Conservation (phyloP, 805 yeast genomes). For the Zygosaccharomyces gambellarensis region DNA sequence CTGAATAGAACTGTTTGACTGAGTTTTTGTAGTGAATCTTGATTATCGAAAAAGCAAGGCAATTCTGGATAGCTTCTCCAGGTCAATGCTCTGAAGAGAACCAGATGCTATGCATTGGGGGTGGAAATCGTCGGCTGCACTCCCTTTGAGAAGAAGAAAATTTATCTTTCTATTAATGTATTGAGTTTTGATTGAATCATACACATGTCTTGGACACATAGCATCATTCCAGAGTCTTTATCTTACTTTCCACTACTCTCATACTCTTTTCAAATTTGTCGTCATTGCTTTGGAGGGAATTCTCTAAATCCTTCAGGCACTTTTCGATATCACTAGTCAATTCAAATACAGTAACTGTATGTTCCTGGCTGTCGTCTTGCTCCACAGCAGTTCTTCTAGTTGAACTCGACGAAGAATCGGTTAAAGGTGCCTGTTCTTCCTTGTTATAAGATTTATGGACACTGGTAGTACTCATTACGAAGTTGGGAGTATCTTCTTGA, state of each 20-base stretch:
- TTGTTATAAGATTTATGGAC: not conserved
- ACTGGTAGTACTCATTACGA: slow-evolving; percentile 10
- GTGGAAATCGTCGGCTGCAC: too few relatives aligned
- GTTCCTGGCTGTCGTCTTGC: slow-evolving; percentile 8
- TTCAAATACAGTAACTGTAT: slow-evolving; percentile 26
- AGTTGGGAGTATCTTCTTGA: not conserved
- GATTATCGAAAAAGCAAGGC: too few relatives aligned
- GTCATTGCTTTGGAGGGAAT: slow-evolving; percentile 20
- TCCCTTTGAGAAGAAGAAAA: too few relatives aligned
- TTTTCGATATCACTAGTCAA: slow-evolving; percentile 28
- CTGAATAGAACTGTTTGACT: too few relatives aligned
- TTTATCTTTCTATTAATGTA: too few relatives aligned
- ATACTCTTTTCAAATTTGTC: slow-evolving; percentile 19
- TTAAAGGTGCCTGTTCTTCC: slow-evolving; percentile 8
- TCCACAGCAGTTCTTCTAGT: slow-evolving; percentile 2
- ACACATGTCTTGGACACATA: not conserved
- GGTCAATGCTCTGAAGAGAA: too few relatives aligned
- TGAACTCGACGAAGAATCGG: slow-evolving; percentile 6
- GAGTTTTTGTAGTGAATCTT: too few relatives aligned
- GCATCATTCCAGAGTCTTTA: slow-evolving; percentile 8
- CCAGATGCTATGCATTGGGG: too few relatives aligned
- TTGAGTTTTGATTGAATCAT: too few relatives aligned
- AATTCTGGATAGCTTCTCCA: too few relatives aligned
- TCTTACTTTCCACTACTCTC: slow-evolving; percentile 19
- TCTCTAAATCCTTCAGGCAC: slow-evolving; percentile 19